Percentiles rank a stretch among this genome's conserved stretches.
Conservation (phyloP, 805 yeast genomes). For the Kodamaea hsintzibuensis region DNA sequence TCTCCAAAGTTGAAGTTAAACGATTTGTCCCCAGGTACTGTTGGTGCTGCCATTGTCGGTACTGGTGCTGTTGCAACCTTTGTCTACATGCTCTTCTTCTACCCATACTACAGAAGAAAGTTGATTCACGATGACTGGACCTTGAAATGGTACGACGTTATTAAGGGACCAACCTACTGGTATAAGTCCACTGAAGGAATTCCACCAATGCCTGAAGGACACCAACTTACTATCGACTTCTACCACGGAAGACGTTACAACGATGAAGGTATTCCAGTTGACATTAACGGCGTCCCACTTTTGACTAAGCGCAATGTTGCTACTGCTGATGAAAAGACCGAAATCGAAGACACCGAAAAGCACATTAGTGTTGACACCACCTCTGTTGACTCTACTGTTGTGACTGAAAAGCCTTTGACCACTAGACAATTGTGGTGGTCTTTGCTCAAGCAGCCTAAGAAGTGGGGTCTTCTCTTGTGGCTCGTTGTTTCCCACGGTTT, state of each 20-base stretch:
- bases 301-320: conserved; percentile 3
- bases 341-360: conserved; percentile 16
- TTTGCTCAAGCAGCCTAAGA: conserved; percentile 45
- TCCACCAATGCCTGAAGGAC: conserved; percentile 68
- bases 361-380: conserved; percentile 16
- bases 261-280: conserved; percentile 13
- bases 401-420: conserved; percentile 25
- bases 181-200: conserved; percentile 57
- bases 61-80: conserved; percentile 58
- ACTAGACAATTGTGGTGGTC: conserved; percentile 44
- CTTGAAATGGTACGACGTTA: conserved; percentile 54
- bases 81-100: conserved; percentile 53
- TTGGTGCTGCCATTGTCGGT: conserved; percentile 61
- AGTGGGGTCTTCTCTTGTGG: conserved; percentile 57
- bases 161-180: conserved; percentile 56
- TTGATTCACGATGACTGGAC: conserved; percentile 67
- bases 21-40: conserved; percentile 51
- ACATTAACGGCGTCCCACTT: conserved; percentile 15
- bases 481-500: conserved; percentile 58
- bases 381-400: conserved; percentile 11
- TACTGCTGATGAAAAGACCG: conserved; percentile 12
- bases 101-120: conserved; percentile 64
- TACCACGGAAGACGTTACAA: conserved; percentile 58
- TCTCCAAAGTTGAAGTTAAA: conserved; percentile 66
- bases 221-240: conserved; percentile 58